These are phyloP conservation scores for Phaffia tasmanica DNA, from an alignment of 768 basidiomycete genomes.

Conservation along the genomic window DNA sequence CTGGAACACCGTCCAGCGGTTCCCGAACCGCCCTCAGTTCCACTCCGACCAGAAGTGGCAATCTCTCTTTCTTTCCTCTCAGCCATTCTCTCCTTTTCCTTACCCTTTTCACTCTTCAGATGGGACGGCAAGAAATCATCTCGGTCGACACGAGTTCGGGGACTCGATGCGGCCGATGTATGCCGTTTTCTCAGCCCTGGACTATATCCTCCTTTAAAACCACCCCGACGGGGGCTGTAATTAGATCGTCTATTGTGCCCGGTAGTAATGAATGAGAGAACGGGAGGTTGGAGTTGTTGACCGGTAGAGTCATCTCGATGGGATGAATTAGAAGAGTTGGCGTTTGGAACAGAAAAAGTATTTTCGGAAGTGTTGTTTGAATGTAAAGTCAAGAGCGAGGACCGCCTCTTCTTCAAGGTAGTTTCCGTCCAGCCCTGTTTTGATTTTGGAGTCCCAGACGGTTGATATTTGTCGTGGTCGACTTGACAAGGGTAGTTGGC, in stretches of 20 bases:
- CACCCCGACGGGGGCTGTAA: not conserved
- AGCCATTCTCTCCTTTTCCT: constrained; percentile 1
- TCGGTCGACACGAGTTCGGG: not conserved
- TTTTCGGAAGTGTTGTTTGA: too few relatives aligned
- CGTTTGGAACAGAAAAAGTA: not conserved
- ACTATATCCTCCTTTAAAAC: too few relatives aligned
- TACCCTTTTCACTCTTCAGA: constrained; percentile 24
- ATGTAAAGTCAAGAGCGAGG: too few relatives aligned
- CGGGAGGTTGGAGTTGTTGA: not conserved
- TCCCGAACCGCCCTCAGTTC: not conserved
- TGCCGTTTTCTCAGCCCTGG: not conserved
- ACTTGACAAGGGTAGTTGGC: constrained; percentile 11
- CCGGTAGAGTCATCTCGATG: not conserved
- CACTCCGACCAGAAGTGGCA: constrained; percentile 11
- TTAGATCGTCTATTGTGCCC: not conserved
- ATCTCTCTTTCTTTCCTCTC: not conserved
- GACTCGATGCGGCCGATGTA: not conserved
- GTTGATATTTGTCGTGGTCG: not conserved
- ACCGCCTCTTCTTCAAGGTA: too few relatives aligned
- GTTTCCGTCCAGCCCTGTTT: too few relatives aligned
- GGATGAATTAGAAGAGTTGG: not conserved
- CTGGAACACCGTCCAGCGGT: constrained; percentile 17
- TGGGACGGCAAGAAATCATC: constrained; percentile 22
- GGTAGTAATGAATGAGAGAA: not conserved
- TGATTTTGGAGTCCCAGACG: too few relatives aligned